These are phyloP conservation scores for Cicer bijugum DNA, from an alignment of 306 rosid genomes.

Conservation along the genomic window DNA sequence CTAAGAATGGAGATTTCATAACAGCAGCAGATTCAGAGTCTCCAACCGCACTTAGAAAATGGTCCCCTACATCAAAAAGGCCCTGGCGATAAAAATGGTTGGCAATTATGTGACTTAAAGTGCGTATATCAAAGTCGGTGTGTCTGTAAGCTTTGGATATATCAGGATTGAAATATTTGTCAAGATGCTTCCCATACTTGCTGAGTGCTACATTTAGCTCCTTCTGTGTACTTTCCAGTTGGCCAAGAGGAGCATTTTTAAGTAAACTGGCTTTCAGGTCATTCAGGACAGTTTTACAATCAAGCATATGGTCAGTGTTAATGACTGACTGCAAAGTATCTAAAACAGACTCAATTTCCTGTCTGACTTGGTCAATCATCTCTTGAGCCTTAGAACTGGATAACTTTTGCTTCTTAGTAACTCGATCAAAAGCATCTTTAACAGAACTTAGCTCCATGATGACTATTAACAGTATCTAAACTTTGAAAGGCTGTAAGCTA, in stretches of 20 bases:
- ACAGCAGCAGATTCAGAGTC: conserved; percentile 65
- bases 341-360: conserved; percentile 65
- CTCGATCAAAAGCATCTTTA: conserved; percentile 80
- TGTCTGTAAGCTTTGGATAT: conserved; percentile 91
- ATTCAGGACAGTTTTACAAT: conserved; percentile 51
- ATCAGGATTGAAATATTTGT: conserved; percentile 80
- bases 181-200: conserved; percentile 84
- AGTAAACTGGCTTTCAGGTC: conserved; percentile 66
- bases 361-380: conserved; percentile 65
- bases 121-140: conserved; percentile 60
- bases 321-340: conserved; percentile 60
- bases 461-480: conserved; percentile 44
- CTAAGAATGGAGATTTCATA: conserved; percentile 72
- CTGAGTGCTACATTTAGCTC: conserved; percentile 76
- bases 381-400: conserved; percentile 73
- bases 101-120: conserved; percentile 75
- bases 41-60: conserved; percentile 62
- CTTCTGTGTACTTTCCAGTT: conserved; percentile 75
- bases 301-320: conserved; percentile 38
- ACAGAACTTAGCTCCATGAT: conserved; percentile 77
- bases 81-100: conserved; percentile 84
- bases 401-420: conserved; percentile 75
- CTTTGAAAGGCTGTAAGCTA: conserved; percentile 32
- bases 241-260: conserved; percentile 63
- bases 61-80: conserved; percentile 80